Conservation (phyloP, 345 rosid genomes). For the Eutrema japonicum region DNA sequence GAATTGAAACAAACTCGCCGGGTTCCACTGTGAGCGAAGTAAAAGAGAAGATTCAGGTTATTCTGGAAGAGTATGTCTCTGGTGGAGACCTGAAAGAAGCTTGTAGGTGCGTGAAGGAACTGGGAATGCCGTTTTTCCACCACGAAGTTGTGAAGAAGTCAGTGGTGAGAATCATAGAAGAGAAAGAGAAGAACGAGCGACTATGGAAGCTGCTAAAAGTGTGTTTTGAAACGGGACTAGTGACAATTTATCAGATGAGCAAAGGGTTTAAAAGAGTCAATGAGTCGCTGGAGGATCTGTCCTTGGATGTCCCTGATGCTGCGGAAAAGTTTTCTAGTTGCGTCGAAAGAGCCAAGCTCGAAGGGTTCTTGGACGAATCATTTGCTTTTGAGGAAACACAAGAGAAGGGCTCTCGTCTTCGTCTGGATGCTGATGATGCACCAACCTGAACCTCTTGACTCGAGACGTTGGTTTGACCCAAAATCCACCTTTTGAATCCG, state of each 20-base stretch:
- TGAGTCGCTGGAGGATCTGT: conserved; percentile 77
- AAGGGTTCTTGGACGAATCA: conserved; percentile 77
- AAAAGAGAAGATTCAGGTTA: conserved; percentile 65
- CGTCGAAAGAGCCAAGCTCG: conserved; percentile 64
- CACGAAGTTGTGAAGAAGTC: conserved; percentile 86
- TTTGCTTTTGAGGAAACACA: conserved; percentile 41
- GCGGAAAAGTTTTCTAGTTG: conserved; percentile 52
- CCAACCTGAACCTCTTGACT: conserved; percentile 17
- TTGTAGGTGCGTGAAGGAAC: conserved; percentile 74
- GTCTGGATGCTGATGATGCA: conserved; percentile 4
- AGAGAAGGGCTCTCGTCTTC: conserved; percentile 49
- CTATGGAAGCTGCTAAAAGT: conserved; percentile 60
- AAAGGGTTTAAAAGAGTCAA: conserved; percentile 74
- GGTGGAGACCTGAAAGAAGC: conserved; percentile 82
- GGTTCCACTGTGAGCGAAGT: conserved; percentile 81
- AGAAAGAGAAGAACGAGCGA: conserved; percentile 57
- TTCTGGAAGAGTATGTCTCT: conserved; percentile 81
- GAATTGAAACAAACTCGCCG: conserved; percentile 48
- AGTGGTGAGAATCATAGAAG: conserved; percentile 62
- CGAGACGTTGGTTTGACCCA: not conserved
- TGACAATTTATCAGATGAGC: conserved; percentile 75
- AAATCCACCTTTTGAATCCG: conserved; percentile 2
- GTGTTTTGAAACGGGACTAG: conserved; percentile 69
- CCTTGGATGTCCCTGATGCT: conserved; percentile 85
- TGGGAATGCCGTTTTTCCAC: conserved; percentile 88